Conservation (phyloP, 2,329 filamentous ascomycete species). For the Malbranchea cinnamomea region DNA sequence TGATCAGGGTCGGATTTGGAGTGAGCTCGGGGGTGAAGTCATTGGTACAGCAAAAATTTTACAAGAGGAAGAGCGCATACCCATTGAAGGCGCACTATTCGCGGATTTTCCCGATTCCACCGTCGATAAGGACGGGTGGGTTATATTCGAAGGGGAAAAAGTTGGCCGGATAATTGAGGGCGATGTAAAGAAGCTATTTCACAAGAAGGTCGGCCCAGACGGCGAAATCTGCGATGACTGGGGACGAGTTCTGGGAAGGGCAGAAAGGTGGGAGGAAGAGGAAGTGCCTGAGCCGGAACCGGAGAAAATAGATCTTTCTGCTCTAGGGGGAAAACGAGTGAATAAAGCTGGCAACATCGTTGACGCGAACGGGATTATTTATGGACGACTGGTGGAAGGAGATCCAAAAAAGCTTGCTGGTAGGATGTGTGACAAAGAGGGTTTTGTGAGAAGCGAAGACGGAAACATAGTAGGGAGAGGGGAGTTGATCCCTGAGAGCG, state of each 20-base stretch:
- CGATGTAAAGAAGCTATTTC: constrained; percentile 44
- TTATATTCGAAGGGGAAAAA: constrained; percentile 32
- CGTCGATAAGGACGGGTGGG: constrained; percentile 32
- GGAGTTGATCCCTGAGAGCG: constrained; percentile 42
- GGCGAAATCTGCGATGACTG: constrained; percentile 48
- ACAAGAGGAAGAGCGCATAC: constrained; percentile 22
- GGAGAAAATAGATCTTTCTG: constrained; percentile 36
- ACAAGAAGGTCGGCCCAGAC: constrained; percentile 46
- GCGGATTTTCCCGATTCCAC: constrained; percentile 33
- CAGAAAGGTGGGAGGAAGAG: constrained; percentile 37
- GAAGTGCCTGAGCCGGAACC: constrained; percentile 29
- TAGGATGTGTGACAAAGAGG: constrained; percentile 40
- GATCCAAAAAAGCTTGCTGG: constrained; percentile 42
- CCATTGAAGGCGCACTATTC: constrained; percentile 24
- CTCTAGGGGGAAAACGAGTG: constrained; percentile 37
- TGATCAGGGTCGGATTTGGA: constrained; percentile 46
- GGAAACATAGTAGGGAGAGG: constrained; percentile 43
- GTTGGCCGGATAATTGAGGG: constrained; percentile 42
- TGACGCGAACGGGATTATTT: constrained; percentile 36
- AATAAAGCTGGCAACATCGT: constrained; percentile 48
- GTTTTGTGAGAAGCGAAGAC: constrained; percentile 40
- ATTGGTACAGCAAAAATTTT: constrained; percentile 42
- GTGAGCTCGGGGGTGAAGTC: constrained; percentile 46
- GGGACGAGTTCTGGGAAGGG: constrained; percentile 46
- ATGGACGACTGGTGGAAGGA: constrained; percentile 41